phyloP scores from a whole-genome alignment of 306 rosid genomes.

The Dryas alaskensis region DNA sequence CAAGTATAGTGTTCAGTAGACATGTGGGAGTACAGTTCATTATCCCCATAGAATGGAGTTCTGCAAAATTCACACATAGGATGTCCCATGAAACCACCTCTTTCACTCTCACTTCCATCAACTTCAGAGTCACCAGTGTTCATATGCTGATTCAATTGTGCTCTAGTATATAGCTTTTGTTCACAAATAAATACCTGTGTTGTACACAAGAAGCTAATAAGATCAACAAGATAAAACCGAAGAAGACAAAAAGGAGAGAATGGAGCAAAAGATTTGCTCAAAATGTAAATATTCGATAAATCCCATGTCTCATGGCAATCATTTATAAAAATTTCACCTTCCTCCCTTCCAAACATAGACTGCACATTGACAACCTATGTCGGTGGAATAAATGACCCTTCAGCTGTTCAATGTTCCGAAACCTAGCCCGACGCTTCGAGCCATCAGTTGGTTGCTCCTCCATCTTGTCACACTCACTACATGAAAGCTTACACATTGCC shows the following conservation, averaged over 20 bases:
- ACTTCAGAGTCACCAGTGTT: constrained; percentile 86
- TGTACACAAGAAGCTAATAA: constrained; percentile 10
- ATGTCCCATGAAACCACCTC: constrained; percentile 98
- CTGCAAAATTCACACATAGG: constrained; percentile 89
- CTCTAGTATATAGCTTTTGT: constrained; percentile 79
- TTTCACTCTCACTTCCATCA: constrained; percentile 96
- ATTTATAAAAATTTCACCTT: constrained; percentile 48
- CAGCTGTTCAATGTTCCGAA: constrained; percentile 77
- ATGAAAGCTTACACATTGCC: constrained; percentile 65
- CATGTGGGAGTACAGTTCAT: constrained; percentile 88
- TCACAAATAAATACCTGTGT: constrained; percentile 83
- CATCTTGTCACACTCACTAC: constrained; percentile 78
- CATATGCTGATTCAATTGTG: constrained; percentile 79
- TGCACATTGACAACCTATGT: constrained; percentile 80
- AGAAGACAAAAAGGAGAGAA: not conserved
- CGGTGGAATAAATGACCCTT: constrained; percentile 86
- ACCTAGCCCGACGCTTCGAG: constrained; percentile 56
- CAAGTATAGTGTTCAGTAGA: constrained; percentile 90
- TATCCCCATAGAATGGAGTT: constrained; percentile 88
- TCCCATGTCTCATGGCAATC: not conserved
- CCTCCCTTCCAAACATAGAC: constrained; percentile 88
- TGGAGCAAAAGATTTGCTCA: not conserved
- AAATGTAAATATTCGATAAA: not conserved
- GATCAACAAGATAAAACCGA: not conserved
- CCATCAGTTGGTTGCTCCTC: constrained; percentile 69